phyloP scores from a whole-genome alignment of 371 early-diverging fungal species.

The Rhizopus delemar region DNA sequence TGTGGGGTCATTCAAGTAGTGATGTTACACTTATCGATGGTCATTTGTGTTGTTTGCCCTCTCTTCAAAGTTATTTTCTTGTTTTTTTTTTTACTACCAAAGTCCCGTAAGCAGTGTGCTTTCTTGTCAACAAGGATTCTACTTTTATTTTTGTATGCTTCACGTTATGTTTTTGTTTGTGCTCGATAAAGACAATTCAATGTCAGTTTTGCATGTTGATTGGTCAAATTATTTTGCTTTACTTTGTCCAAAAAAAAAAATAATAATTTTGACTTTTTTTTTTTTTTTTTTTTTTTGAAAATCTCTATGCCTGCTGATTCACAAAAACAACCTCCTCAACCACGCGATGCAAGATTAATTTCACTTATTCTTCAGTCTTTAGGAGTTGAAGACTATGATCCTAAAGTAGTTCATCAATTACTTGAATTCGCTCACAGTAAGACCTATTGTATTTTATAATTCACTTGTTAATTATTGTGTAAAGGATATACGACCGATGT shows the following conservation, averaged over 20 bases:
- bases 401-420: constrained; percentile 94
- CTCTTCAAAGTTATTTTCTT: too few species aligned
- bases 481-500: constrained; percentile 93
- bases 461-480: constrained; percentile 7
- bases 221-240: neutral
- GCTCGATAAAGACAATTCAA: neutral
- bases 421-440: constrained; percentile 92
- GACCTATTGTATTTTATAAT: too few species aligned
- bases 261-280: neutral
- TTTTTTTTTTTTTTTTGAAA: neutral
- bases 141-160: too few species aligned
- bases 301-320: constrained; percentile 22
- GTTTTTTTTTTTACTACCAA: too few species aligned
- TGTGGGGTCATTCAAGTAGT: too few species aligned
- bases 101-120: too few species aligned
- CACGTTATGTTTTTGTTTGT: too few species aligned
- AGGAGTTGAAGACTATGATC: constrained; percentile 95
- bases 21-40: too few species aligned
- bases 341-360: constrained; percentile 91
- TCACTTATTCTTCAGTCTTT: constrained; percentile 89
- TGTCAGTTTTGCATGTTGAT: neutral
- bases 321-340: constrained; percentile 43
- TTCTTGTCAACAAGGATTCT: too few species aligned
- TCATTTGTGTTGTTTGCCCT: too few species aligned
- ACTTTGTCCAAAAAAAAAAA: neutral